These are phyloP conservation scores for Microbotryomycetes sp. DNA, from an alignment of 1,284 basidiomycete species.

Conservation along the genomic window DNA sequence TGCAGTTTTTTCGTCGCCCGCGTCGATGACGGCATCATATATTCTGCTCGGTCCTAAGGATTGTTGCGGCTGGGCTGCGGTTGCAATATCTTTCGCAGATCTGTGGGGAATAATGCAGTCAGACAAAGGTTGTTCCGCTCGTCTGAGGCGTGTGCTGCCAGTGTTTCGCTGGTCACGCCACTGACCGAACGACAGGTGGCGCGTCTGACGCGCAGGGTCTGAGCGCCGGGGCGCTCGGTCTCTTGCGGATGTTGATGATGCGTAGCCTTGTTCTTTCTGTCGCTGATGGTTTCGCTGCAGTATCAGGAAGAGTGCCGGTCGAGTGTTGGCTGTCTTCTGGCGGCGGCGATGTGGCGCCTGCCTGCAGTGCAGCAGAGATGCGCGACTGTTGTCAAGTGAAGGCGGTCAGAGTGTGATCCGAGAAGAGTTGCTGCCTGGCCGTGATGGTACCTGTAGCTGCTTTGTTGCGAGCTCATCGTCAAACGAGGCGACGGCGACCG, in stretches of 20 bases:
- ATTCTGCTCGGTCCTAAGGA: neutral
- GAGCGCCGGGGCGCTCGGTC: neutral
- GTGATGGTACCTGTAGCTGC: constrained; percentile 1
- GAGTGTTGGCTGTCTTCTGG: neutral
- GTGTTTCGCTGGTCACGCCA: too few species aligned
- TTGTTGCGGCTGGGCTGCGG: too few species aligned
- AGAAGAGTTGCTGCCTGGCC: too few species aligned
- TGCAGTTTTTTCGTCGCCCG: too few species aligned
- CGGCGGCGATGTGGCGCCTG: neutral
- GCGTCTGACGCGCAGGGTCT: neutral
- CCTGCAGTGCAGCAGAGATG: constrained; percentile 6
- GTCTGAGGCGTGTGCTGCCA: too few species aligned
- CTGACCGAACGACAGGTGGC: neutral
- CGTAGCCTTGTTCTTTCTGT: neutral
- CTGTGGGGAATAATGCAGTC: too few species aligned
- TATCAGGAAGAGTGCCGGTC: neutral
- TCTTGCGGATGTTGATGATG: neutral
- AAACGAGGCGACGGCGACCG: constrained; percentile 27
- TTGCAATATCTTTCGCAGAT: too few species aligned
- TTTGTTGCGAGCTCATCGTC: constrained; percentile 13
- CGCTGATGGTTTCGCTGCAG: too few species aligned
- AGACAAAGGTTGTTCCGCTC: neutral
- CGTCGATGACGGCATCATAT: neutral
- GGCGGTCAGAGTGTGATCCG: too few species aligned
- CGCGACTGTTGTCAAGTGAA: constrained; percentile 6